Base-by-base conservation (phyloP, 2,329 filamentous ascomycete genomes). In the Trichoderma sp. region DNA sequence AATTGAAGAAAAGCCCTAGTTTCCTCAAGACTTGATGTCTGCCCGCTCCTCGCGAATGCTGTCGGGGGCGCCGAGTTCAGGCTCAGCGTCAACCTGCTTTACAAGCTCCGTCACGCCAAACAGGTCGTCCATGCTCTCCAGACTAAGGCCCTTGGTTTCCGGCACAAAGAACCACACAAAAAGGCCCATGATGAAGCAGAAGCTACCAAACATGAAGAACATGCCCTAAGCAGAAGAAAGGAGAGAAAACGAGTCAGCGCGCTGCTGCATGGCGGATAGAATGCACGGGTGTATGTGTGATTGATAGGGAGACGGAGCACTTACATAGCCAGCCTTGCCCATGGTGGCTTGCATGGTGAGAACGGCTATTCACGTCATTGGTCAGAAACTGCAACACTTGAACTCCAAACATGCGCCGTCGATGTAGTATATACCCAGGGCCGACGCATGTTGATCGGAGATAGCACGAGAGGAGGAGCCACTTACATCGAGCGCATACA, bases 101-200 rank as follows among this genome's bases (percentile, higher is more conserved):
- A 64, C 71, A 30, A 70, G 43, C 70, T 87, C 84, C 4, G 85
- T 85, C 59, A 89, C 82, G 56, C 88, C 88, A 75, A 90, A 90
- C 18, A 90, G 81, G 73, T 89, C 86, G 75, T 90, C 87, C 87
- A 90, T 90, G 77, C 84, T 85, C 79, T 91, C 88, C 69, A 90
- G 81, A 54, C 81, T 81, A 69, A 85, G 75, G 43, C 90, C 90
- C 81, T 92, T 92, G 13, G 90, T 92, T 79, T 92, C 90, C 0
- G 90, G 90, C 21, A 91, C 84, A 71, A 89, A 85, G 81, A 90
- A 88, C 82, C 84, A 90, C 51, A 89, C 87, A 75, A 90, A 90
- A 65, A 89, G 71, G 70, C 86, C 86, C 86, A 91, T 91, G 73
- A 83, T 75, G 73, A 89, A 84, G 76, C 88, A 89, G 77, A 91